Conservation (phyloP, 2,329 filamentous ascomycete species). For the Chrysosporium keratinophilum region DNA sequence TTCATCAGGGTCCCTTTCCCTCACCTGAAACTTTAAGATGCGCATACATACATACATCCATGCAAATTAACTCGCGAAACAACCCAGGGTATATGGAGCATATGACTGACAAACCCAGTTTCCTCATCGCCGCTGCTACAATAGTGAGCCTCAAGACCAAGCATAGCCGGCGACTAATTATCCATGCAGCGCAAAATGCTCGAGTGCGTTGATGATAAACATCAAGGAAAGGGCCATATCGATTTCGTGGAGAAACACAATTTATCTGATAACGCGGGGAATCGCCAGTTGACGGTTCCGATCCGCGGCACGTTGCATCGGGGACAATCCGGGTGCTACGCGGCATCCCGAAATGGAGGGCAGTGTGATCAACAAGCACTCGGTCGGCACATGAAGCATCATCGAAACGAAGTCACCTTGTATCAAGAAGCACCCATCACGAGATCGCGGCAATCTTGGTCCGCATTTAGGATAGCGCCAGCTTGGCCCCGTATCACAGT, state of each 20-base stretch:
- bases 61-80: neutral
- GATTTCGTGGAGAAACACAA: too few relatives aligned
- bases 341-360: slow-evolving; percentile 1
- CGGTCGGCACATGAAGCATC: neutral
- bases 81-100: neutral
- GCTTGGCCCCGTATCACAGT: too few relatives aligned
- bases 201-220: neutral
- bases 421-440: too few relatives aligned
- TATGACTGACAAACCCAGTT: too few relatives aligned
- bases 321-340: neutral
- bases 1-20: neutral
- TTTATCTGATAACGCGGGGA: neutral
- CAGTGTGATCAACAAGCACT: neutral
- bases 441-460: too few relatives aligned
- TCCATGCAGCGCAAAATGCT: too few relatives aligned
- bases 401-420: too few relatives aligned
- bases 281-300: neutral
- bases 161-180: too few relatives aligned
- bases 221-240: neutral
- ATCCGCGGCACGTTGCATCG: slow-evolving; percentile 1
- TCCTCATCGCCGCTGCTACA: neutral
- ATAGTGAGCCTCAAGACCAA: neutral
- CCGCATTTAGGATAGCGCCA: too few relatives aligned
- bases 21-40: neutral
- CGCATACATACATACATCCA: neutral